Base-by-base conservation (phyloP, 164 flowering plant genomes). In the Cinnamomum chago region DNA sequence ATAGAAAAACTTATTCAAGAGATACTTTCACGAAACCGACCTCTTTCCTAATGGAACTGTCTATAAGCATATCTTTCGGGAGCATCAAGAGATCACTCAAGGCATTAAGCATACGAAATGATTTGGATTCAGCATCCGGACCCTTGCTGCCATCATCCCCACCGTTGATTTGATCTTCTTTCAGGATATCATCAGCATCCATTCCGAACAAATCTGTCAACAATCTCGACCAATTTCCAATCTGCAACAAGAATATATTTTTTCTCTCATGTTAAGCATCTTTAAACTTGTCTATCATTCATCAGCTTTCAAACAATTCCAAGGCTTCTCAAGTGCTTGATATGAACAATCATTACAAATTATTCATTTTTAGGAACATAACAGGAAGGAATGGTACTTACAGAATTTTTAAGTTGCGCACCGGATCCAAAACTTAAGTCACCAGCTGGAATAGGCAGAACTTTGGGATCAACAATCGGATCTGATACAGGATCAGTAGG, bases 401-500 rank as follows among this genome's bases (percentile, higher is more conserved):
- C 99, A 67, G 97, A 86, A 82, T 94, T 94, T 83, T 96, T 96
- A 0, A 96, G 95, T 71, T 94, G 99, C 64, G 99, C 99, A 33
- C 98, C 99, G 73, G 99, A 94, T 58, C 98, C 97, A 79, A 96
- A 96, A 81, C 99, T 96, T 86, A 92, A 86, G 74, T 94, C 90
- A 23, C 99, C 99, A 72, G 97, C 97, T 68, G 97, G 97, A 82
- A 96, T 96, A 24, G 99, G 99, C 78, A 96, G 85, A 77, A 94
- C 99, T 81, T 76, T 90, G 73, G 98, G 77, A 79, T 94, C 98
- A 65, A 90, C 82, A 71, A 96, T 94, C 30, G 99, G 99, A 87
- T 96, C 99, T 18, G 99, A 96, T 52, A 96, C 88, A 78, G 99
- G 98, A 85, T 96, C 98, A 28, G 98, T 92, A 33, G 99, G 99